Percentiles rank a stretch among this genome's conserved stretches.
These are phyloP conservation scores for Monosporascus cannonballus DNA, from an alignment of 2,329 filamentous ascomycete species.

Conservation along the genomic window DNA sequence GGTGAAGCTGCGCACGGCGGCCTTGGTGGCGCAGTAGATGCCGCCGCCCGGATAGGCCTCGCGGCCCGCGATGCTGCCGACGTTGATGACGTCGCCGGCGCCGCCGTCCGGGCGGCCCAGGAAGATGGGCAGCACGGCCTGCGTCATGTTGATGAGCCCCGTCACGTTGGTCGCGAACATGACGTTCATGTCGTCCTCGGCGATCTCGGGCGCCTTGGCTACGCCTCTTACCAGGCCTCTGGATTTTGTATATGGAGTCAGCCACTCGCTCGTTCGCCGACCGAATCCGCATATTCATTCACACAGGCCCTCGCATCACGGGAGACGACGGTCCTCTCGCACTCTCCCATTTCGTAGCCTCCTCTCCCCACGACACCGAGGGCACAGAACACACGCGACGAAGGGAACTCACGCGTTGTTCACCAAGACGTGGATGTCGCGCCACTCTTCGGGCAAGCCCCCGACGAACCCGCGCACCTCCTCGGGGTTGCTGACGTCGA, in stretches of 20 bases:
- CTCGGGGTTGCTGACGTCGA: constrained; percentile 78
- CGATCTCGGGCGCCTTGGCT: constrained; percentile 78
- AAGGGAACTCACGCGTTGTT: constrained; percentile 77
- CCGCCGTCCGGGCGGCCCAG: constrained; percentile 70
- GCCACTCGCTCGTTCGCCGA: too few relatives aligned
- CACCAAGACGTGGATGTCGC: constrained; percentile 79
- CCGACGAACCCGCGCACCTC: constrained; percentile 69
- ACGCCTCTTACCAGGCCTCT: constrained; percentile 87
- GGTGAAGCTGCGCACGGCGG: constrained; percentile 67
- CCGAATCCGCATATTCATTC: background rate
- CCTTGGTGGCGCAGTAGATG: constrained; percentile 77
- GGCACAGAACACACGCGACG: background rate
- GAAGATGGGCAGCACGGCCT: constrained; percentile 80
- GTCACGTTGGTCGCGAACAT: constrained; percentile 96
- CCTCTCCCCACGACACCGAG: too few relatives aligned
- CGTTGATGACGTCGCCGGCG: constrained; percentile 87
- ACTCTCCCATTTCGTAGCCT: too few relatives aligned
- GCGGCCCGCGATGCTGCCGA: constrained; percentile 56
- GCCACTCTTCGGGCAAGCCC: constrained; percentile 73
- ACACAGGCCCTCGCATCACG: too few relatives aligned
- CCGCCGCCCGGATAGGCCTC: constrained; percentile 67
- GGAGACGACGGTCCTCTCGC: too few relatives aligned
- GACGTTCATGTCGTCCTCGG: constrained; percentile 70
- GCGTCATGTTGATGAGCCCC: constrained; percentile 93
- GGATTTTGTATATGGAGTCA: background rate